Conservation (phyloP, 768 basidiomycete genomes). For the Postia placenta region DNA sequence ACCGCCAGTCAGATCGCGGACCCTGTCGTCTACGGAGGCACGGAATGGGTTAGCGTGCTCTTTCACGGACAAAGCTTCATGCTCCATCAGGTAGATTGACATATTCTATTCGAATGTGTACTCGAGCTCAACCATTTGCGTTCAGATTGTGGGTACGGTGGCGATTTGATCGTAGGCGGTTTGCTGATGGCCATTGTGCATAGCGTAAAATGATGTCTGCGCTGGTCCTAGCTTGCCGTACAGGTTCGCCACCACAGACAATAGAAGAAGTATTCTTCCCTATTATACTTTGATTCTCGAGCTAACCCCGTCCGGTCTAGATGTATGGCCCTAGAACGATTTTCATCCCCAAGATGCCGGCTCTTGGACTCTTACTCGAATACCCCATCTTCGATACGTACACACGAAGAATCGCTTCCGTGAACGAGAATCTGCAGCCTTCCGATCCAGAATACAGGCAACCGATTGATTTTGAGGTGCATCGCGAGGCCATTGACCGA, state of each 20-base stretch:
- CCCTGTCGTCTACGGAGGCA: constrained; percentile 84
- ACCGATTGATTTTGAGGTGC: constrained; percentile 63
- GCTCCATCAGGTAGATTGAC: constrained; percentile 80
- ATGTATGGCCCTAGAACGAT: constrained; percentile 74
- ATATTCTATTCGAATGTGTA: background rate
- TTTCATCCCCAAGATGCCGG: constrained; percentile 92
- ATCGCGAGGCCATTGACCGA: constrained; percentile 60
- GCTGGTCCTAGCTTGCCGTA: constrained; percentile 74
- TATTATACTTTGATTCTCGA: background rate
- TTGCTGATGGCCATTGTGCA: background rate
- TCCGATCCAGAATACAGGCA: constrained; percentile 61
- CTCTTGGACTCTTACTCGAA: constrained; percentile 88
- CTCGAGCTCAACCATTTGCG: constrained; percentile 1
- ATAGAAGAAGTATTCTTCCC: constrained; percentile 55
- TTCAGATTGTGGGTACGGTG: constrained; percentile 11
- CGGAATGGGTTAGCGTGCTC: constrained; percentile 90
- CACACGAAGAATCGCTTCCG: constrained; percentile 47
- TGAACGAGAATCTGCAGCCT: constrained; percentile 46
- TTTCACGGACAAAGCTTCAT: constrained; percentile 99
- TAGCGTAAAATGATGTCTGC: constrained; percentile 97
- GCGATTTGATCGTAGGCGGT: background rate
- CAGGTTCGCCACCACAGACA: constrained; percentile 64
- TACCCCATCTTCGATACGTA: constrained; percentile 78
- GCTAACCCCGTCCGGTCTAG: constrained; percentile 36
- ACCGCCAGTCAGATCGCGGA: constrained; percentile 53